Evolutionary conservation across 202 grass and related monocot species (phyloP).

Genomic region (Alloteropsis angusta): DNA sequence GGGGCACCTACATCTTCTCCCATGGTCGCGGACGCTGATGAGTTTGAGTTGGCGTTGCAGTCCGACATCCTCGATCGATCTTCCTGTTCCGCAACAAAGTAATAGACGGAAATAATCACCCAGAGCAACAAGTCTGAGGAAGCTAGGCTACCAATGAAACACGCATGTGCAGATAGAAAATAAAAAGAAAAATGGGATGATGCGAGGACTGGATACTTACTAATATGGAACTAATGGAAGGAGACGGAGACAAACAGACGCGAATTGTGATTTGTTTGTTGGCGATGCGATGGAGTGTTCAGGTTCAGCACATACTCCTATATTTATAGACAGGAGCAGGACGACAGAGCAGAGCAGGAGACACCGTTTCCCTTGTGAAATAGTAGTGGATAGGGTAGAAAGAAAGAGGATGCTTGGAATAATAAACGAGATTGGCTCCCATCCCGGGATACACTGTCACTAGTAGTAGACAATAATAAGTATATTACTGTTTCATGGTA

Average conservation of each 20-base stretch:
- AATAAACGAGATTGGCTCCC: too few relatives aligned
- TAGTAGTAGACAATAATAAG: not conserved
- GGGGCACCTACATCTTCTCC: conserved; percentile 39
- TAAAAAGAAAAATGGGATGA: not conserved
- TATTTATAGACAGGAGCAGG: conserved; percentile 7
- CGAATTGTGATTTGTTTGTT: conserved; percentile 1
- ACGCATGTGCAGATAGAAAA: not conserved
- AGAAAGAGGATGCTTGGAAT: too few relatives aligned
- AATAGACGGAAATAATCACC: not conserved
- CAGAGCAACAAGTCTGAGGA: not conserved
- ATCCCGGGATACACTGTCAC: too few relatives aligned
- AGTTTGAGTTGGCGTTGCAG: conserved; percentile 42
- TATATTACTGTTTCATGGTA: not conserved
- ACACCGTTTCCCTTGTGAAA: too few relatives aligned
- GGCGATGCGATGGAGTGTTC: too few relatives aligned
- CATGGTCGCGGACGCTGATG: conserved; percentile 4
- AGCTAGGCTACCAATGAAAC: not conserved
- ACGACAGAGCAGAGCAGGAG: not conserved
- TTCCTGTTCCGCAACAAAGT: conserved; percentile 1
- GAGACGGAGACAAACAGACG: not conserved
- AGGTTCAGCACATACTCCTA: not conserved
- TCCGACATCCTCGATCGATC: conserved; percentile 40
- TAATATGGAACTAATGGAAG: too few relatives aligned
- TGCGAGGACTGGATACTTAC: not conserved
- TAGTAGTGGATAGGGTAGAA: too few relatives aligned